These are phyloP conservation scores for Chimonanthus salicifolius DNA, from an alignment of 164 flowering plant species.

Conservation along the genomic window DNA sequence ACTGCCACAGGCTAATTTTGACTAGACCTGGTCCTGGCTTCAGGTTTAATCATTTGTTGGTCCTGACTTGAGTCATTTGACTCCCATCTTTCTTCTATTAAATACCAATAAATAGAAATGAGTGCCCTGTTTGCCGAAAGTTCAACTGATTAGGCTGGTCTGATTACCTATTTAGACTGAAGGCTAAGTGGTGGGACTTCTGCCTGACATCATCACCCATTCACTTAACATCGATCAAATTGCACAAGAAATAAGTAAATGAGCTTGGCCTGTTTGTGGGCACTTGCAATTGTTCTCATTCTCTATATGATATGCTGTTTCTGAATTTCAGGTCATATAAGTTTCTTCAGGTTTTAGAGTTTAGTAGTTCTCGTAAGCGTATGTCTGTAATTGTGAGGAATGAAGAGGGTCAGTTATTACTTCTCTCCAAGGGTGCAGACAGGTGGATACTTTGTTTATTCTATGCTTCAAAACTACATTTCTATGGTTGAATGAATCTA, in stretches of 20 bases:
- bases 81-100: no score
- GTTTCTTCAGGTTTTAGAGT: slow-evolving; percentile 79
- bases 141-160: no score
- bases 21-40: no score
- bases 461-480: neutral
- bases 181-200: neutral
- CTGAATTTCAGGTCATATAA: slow-evolving; percentile 46
- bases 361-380: slow-evolving; percentile 77
- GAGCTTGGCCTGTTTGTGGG: neutral
- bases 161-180: no score
- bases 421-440: slow-evolving; percentile 91
- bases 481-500: slow-evolving; percentile 3
- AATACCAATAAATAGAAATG: no score
- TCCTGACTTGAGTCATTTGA: no score
- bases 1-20: no score
- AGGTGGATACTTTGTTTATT: slow-evolving; percentile 39
- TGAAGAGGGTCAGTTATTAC: slow-evolving; percentile 38
- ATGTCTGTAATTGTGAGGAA: slow-evolving; percentile 61
- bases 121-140: no score
- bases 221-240: no score
- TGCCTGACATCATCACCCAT: neutral
- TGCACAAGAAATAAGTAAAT: no score
- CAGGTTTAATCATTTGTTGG: no score
- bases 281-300: slow-evolving; percentile 2
- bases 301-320: slow-evolving; percentile 6